Evolutionary conservation across 805 yeast species (phyloP), one percentile per base, ranked within the genome.

Genomic region (Saccharomycopsis fibuligera): DNA sequence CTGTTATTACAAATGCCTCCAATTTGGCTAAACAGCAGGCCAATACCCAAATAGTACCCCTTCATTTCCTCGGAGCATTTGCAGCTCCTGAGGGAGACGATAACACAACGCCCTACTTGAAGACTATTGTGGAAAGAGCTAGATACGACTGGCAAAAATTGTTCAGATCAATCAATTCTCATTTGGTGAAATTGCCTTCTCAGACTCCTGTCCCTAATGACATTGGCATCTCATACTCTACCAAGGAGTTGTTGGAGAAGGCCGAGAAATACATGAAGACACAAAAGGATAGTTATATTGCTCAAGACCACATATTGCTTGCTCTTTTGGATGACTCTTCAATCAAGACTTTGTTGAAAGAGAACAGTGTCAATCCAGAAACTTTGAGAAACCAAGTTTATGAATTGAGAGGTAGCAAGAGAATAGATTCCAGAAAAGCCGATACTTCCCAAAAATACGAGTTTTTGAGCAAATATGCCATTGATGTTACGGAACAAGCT

Each of bases 401-500:
- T 35, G 81, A 78, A 55, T 73, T 93, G 49, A 83, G 99, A 65
- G 99, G 98, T 27, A 83, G 76, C 62, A 90, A 86, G 63, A 78
- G 89, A 64, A 93, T 93, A 54, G 99, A 93, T 61, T 84, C 96
- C 1, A 79, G 96, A 62, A 83, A 81, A 56, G 97, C 99, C 2
- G 99, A 91, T 62, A 83, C 97, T 4, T 85, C 91, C 12, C 79
- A 84, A 46, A 75, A 83, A 54, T 79, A 76, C 56, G 99, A 93
- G 64, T 93, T 87, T 60, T 71, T 93, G 58, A 69, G 77, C 53
- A 93, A 93, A 64, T 93, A 93, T 65, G 96, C 98, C 51, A 78
- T 84, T 56, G 97, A 93, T 65, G 76, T 93, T 73, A 93, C 99
- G 1, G 95, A 87, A 59, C 81, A 79, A 64, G 99, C 99, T 9